These are phyloP conservation scores for Oenanthe sinensis DNA, from an alignment of 129 eudicot genomes.

Conservation along the genomic window DNA sequence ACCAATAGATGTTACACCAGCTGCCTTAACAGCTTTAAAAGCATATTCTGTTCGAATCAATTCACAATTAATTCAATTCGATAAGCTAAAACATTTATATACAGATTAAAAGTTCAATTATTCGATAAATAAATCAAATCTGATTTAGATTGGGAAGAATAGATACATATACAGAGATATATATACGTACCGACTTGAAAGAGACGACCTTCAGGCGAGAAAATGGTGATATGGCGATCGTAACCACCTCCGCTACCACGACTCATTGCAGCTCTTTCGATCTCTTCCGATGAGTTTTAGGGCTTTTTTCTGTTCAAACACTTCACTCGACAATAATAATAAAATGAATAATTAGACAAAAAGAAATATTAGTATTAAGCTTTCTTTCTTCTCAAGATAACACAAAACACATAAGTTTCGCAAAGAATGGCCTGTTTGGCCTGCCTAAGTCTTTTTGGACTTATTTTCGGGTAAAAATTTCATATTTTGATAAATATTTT, in stretches of 20 bases:
- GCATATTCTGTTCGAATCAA: constrained; percentile 58
- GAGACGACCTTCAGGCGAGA: constrained; percentile 97
- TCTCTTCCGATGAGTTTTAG: not conserved
- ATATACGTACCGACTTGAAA: constrained; percentile 72
- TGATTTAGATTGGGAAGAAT: not conserved
- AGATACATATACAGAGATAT: not conserved
- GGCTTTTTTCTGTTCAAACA: not conserved
- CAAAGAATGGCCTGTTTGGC: too few relatives aligned
- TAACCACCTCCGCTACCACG: constrained; percentile 98
- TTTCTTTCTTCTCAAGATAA: constrained; percentile 7
- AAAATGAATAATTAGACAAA: too few relatives aligned
- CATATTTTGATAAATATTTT: too few relatives aligned
- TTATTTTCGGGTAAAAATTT: too few relatives aligned
- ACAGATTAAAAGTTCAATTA: too few relatives aligned
- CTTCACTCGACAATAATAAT: not conserved
- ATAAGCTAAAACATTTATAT: not conserved
- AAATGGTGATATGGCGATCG: constrained; percentile 96
- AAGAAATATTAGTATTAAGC: not conserved
- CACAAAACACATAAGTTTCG: too few relatives aligned
- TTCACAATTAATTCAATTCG: not conserved
- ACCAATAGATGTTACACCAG: constrained; percentile 90
- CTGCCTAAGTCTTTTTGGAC: too few relatives aligned
- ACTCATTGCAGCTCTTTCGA: constrained; percentile 30
- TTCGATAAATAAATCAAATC: not conserved
- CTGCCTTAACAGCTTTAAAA: constrained; percentile 90